Conservation (phyloP, 2,329 filamentous ascomycete species). For the Neoscytalidium dimidiatum region DNA sequence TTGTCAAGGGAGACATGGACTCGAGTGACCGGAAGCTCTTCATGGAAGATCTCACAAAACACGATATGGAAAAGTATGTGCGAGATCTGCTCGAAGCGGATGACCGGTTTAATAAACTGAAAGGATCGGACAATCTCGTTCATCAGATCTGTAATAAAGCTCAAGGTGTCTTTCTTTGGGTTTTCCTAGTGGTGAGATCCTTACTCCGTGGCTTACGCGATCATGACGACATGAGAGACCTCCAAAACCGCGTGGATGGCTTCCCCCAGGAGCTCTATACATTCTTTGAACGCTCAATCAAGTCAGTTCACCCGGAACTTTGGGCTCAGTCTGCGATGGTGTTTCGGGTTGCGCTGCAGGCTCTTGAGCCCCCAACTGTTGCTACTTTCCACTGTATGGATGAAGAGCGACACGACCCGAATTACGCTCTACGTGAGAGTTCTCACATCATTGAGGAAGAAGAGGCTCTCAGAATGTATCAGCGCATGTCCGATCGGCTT, state of each 20-base stretch:
- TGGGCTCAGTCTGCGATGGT: too few relatives aligned
- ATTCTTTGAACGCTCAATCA: neutral
- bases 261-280: neutral
- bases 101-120: neutral
- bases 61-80: neutral
- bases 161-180: conserved; percentile 1
- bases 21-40: neutral
- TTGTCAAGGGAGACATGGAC: neutral
- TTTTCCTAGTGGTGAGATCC: neutral
- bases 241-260: neutral
- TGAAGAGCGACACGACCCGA: too few relatives aligned
- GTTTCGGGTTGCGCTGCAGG: too few relatives aligned
- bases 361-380: too few relatives aligned
- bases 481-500: too few relatives aligned
- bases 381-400: too few relatives aligned
- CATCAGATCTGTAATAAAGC: neutral
- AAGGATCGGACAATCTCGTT: neutral
- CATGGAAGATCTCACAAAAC: neutral
- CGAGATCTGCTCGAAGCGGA: neutral
- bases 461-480: too few relatives aligned
- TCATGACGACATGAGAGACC: neutral
- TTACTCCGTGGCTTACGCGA: neutral
- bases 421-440: too few relatives aligned
- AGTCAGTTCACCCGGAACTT: too few relatives aligned
- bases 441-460: neutral